A percentile compares a stretch with the other conserved stretches of the same genome.
These are phyloP conservation scores for Westerdykella ornata DNA, from an alignment of 2,329 filamentous ascomycete genomes.

Conservation along the genomic window DNA sequence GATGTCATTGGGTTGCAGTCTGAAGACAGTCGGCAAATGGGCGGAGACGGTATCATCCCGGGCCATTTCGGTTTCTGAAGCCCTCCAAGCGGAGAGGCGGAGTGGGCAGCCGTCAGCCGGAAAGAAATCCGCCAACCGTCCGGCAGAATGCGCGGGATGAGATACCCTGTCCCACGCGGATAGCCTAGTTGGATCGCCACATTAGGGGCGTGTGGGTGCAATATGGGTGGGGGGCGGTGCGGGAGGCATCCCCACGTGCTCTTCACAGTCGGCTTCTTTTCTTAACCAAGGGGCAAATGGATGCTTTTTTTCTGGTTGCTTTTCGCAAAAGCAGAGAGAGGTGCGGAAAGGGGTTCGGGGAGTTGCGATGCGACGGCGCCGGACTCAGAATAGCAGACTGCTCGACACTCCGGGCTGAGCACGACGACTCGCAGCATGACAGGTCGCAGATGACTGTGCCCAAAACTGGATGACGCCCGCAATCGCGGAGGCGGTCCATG, in stretches of 20 bases:
- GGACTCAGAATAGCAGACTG: constrained; percentile 1
- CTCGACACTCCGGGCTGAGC: constrained; percentile 2
- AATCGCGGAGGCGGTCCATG: constrained; percentile 14
- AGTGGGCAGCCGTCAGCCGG: constrained; percentile 14
- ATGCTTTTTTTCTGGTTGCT: constrained; percentile 8
- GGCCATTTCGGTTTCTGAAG: not conserved
- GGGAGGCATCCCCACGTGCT: not conserved
- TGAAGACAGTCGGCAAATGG: not conserved
- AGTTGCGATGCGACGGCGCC: not conserved
- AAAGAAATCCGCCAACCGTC: constrained; percentile 12
- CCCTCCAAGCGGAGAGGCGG: constrained; percentile 17
- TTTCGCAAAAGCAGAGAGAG: no score
- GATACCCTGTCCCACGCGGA: constrained; percentile 9
- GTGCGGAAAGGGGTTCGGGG: no score
- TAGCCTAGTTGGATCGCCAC: constrained; percentile 23
- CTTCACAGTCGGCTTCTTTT: no score
- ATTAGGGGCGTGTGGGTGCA: constrained; percentile 3
- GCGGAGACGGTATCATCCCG: not conserved
- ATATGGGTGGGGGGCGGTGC: not conserved
- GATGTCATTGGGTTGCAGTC: constrained; percentile 4
- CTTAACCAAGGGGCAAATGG: constrained; percentile 12
- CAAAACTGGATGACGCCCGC: no score
- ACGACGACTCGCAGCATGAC: constrained; percentile 9
- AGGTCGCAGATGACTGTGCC: constrained; percentile 2
- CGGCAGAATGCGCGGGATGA: constrained; percentile 18